Base-by-base conservation (phyloP, 371 early-diverging fungal species). In the Syncephalastrum monosporum region DNA sequence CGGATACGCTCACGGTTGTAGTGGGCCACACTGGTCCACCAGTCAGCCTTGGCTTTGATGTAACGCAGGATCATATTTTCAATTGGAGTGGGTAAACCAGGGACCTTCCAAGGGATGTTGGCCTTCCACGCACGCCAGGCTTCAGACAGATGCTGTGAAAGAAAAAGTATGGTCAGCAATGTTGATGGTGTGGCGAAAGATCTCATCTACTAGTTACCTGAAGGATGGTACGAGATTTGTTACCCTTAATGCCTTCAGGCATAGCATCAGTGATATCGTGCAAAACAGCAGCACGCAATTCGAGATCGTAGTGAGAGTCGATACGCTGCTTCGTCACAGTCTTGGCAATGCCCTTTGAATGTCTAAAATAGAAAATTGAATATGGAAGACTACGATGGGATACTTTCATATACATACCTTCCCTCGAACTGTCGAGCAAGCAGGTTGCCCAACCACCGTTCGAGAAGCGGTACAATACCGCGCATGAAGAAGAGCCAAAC, bases 121-220 rank as follows among this genome's bases (percentile, higher is more conserved):
- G 99, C 98, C 80, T 99, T 99, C 97, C 97, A 98, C 71, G 92
- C 89, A 56, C 94, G 79, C 99, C 99, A 99, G 2, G 98, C 96
- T 83, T 99, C 99, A 55, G 87, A 87, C 64, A 99, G 82, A 74
- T 98, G 99, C 78, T 96, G 96, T 17, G 6, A 10, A 33, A 33
- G 12, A 33, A 33, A 21, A 21, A 2, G 21, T 33, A 33, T 33
- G 38, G 12, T 33, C 6, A 33, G 38, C 38, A 17, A 16, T 3
- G 15, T n/a, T n/a, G 23, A 19, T 42, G 15, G 19, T 17, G 27
- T 42, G 15, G 19, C 6, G 27, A 23, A 19, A 19, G 0, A 47
- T 47, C 7, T 3, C 13, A 19, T 10, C 14, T 0, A 23, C 8
- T 47, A 6, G 4, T 47, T 47, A 19, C 43, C 43, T 55, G 47